phyloP scores from a whole-genome alignment of 2,329 filamentous ascomycete species.

The Metarhizium brunneum region DNA sequence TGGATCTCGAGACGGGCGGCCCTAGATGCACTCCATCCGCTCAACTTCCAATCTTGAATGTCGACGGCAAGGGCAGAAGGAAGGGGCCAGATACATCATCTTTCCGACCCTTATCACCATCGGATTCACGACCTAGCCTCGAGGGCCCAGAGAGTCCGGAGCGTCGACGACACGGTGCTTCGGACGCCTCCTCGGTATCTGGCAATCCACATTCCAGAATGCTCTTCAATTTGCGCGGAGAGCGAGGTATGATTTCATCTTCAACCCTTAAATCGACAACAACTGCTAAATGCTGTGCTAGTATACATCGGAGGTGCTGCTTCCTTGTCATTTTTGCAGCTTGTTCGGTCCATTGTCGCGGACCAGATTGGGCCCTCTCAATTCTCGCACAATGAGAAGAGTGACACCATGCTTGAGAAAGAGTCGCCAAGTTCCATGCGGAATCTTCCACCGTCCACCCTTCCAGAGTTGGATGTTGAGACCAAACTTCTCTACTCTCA shows the following conservation, averaged over 20 bases:
- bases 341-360: slow-evolving; percentile 36
- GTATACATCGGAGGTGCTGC: slow-evolving; percentile 42
- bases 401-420: slow-evolving; percentile 44
- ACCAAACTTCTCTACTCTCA: slow-evolving; percentile 9
- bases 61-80: slow-evolving; percentile 5
- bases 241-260: slow-evolving; percentile 31
- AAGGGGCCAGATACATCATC: not conserved
- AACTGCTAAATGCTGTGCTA: slow-evolving; percentile 12
- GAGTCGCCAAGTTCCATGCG: slow-evolving; percentile 16
- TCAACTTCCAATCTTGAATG: not conserved
- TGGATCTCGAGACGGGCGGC: not conserved
- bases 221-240: slow-evolving; percentile 42
- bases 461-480: slow-evolving; percentile 10
- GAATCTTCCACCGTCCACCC: not conserved
- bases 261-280: not conserved
- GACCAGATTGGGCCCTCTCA: slow-evolving; percentile 43
- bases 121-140: slow-evolving; percentile 18
- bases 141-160: slow-evolving; percentile 6
- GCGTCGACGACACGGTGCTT: not conserved
- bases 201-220: slow-evolving; percentile 26
- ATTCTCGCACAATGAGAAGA: slow-evolving; percentile 41
- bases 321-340: slow-evolving; percentile 45
- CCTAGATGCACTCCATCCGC: not conserved
- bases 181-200: slow-evolving; percentile 7
- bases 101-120: slow-evolving; percentile 19